phyloP scores from a whole-genome alignment of 1,284 basidiomycete genomes.

The Microbotryomycetes sp. region DNA sequence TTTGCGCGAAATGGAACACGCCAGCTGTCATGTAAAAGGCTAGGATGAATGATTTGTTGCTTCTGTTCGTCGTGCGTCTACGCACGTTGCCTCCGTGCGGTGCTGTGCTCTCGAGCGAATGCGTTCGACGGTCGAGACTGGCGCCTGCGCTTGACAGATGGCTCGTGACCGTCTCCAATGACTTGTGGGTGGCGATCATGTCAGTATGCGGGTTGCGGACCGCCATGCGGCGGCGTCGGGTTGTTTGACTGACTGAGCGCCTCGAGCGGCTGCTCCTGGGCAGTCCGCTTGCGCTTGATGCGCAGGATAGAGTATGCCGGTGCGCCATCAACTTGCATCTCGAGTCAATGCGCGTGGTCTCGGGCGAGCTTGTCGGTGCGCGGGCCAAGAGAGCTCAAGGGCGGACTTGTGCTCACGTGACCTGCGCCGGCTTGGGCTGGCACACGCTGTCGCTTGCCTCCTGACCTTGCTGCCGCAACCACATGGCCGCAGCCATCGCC shows the following conservation, averaged over 20 bases:
- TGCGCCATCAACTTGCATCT: no score
- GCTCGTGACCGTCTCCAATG: conserved; percentile 9
- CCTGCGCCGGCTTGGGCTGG: no score
- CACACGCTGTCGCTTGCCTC: no score
- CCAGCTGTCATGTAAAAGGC: neutral
- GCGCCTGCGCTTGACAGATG: conserved; percentile 3
- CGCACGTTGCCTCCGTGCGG: neutral
- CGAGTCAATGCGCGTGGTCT: no score
- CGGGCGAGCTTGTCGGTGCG: no score
- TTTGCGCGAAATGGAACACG: conserved; percentile 29
- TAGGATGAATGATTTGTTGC: neutral
- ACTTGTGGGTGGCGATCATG: neutral
- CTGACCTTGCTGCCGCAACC: no score
- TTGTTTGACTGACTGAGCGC: conserved; percentile 15
- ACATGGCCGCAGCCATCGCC: no score
- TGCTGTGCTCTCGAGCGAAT: neutral
- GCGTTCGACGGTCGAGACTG: neutral
- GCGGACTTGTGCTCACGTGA: no score
- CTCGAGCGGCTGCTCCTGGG: conserved; percentile 17
- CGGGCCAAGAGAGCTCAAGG: no score
- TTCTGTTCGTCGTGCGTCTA: neutral
- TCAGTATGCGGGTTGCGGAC: neutral
- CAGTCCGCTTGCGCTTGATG: conserved; percentile 27
- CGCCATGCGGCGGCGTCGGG: neutral
- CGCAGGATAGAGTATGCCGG: conserved; percentile 15